Percentiles rank a stretch among this genome's conserved stretches.
These are phyloP conservation scores for Suhomyces canberraensis DNA, from an alignment of 805 yeast species.

Conservation along the genomic window DNA sequence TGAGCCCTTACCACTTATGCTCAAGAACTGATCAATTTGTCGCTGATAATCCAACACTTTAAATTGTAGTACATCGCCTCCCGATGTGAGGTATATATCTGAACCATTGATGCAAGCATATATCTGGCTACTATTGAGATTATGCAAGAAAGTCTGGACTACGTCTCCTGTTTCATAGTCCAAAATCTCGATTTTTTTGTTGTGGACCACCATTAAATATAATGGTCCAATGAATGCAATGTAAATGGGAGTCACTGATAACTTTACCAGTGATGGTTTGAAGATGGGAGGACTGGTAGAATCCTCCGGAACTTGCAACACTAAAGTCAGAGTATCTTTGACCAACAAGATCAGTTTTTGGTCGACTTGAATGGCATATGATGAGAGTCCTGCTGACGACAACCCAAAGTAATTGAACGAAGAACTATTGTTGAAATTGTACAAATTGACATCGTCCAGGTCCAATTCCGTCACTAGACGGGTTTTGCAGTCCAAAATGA, in stretches of 20 bases:
- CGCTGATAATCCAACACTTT: slow-evolving; percentile 24
- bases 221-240: slow-evolving; percentile 29
- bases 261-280: slow-evolving; percentile 19
- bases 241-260: slow-evolving; percentile 23
- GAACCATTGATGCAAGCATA: slow-evolving; percentile 11
- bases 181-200: slow-evolving; percentile 32
- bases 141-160: slow-evolving; percentile 34
- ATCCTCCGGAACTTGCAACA: slow-evolving; percentile 8
- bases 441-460: slow-evolving; percentile 17
- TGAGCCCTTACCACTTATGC: slow-evolving; percentile 18
- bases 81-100: slow-evolving; percentile 22
- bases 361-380: slow-evolving; percentile 17
- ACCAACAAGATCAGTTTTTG: slow-evolving; percentile 20
- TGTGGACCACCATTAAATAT: slow-evolving; percentile 29
- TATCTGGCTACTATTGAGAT: slow-evolving; percentile 24
- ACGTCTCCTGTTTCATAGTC: slow-evolving; percentile 33
- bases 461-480: slow-evolving; percentile 15
- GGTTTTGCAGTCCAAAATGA: slow-evolving; percentile 21
- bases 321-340: slow-evolving; percentile 32
- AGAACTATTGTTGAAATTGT: slow-evolving; percentile 19
- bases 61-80: slow-evolving; percentile 31
- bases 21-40: slow-evolving; percentile 36
- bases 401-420: slow-evolving; percentile 41
- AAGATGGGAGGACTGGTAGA: slow-evolving; percentile 9
- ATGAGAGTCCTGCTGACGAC: slow-evolving; percentile 25